A percentile compares a stretch with the other conserved stretches of the same genome.
Evolutionary conservation across 2,329 filamentous ascomycete genomes (phyloP).

Genomic region (Fusarium staphyleae): DNA sequence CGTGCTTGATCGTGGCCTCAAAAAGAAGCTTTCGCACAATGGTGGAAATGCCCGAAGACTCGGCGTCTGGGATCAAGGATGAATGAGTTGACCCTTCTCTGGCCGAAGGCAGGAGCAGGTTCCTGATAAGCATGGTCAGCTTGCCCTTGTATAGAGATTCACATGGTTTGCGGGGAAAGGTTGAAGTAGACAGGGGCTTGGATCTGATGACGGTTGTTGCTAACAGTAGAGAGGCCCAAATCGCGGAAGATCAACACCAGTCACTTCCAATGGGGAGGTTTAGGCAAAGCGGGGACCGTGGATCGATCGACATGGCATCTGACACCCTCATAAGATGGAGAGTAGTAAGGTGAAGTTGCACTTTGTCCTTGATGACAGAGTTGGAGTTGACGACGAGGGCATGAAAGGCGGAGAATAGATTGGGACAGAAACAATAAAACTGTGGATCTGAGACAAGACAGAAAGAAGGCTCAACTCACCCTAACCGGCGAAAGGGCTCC

Average conservation of each 20-base stretch:
- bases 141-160: conserved; percentile 36
- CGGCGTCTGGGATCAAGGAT: conserved; percentile 14
- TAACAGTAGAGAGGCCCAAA: conserved; percentile 29
- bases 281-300: conserved; percentile 29
- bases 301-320: conserved; percentile 30
- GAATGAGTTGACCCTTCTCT: conserved; percentile 27
- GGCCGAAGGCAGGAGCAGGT: conserved; percentile 27
- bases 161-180: conserved; percentile 39
- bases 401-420: conserved; percentile 3
- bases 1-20: conserved; percentile 7
- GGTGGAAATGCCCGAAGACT: conserved; percentile 11
- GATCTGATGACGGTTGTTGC: conserved; percentile 34
- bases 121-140: conserved; percentile 39
- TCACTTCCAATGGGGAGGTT: conserved; percentile 23
- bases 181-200: conserved; percentile 32
- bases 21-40: conserved; percentile 5
- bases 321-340: conserved; percentile 23
- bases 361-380: not conserved
- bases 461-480: conserved; percentile 25
- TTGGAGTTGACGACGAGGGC: not conserved
- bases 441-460: conserved; percentile 7
- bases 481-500: conserved; percentile 22
- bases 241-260: conserved; percentile 35
- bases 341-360: not conserved
- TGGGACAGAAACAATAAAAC: not conserved